phyloP scores from a whole-genome alignment of 495 filamentous ascomycete species.

The Talaromyces adpressus region DNA sequence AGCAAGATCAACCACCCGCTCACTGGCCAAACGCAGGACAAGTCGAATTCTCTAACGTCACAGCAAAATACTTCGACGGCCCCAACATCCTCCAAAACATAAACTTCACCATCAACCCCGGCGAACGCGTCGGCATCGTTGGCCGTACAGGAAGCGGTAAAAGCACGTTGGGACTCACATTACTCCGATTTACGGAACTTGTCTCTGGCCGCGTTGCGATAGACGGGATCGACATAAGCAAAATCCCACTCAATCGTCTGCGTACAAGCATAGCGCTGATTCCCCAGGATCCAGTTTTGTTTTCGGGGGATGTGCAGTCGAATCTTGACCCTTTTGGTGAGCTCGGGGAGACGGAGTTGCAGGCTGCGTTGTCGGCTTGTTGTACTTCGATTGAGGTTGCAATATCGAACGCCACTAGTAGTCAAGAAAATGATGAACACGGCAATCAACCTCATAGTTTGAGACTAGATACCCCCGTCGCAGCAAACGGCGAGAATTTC shows the following conservation, averaged over 20 bases:
- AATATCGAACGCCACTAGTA: constrained; percentile 14
- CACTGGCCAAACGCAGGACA: constrained; percentile 41
- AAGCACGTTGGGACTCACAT: constrained; percentile 48
- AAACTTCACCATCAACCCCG: constrained; percentile 41
- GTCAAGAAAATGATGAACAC: constrained; percentile 15
- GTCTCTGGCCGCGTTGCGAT: constrained; percentile 42
- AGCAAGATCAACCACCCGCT: constrained; percentile 29
- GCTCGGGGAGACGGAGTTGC: constrained; percentile 38
- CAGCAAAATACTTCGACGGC: constrained; percentile 41
- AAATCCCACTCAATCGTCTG: constrained; percentile 45
- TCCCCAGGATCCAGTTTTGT: constrained; percentile 55
- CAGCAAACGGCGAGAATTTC: constrained; percentile 52
- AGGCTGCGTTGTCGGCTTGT: constrained; percentile 29
- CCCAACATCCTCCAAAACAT: constrained; percentile 45
- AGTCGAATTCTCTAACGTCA: constrained; percentile 43
- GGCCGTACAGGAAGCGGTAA: constrained; percentile 60
- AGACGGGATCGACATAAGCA: constrained; percentile 43
- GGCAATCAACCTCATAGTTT: constrained; percentile 8
- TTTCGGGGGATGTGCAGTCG: constrained; percentile 47
- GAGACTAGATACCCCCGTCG: constrained; percentile 34
- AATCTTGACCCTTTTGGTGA: constrained; percentile 48
- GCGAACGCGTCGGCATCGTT: constrained; percentile 51
- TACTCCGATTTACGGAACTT: constrained; percentile 47
- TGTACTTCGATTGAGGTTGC: constrained; percentile 38
- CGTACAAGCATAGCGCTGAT: constrained; percentile 52